phyloP scores from a whole-genome alignment of 495 filamentous ascomycete species.

The Podospora comata region DNA sequence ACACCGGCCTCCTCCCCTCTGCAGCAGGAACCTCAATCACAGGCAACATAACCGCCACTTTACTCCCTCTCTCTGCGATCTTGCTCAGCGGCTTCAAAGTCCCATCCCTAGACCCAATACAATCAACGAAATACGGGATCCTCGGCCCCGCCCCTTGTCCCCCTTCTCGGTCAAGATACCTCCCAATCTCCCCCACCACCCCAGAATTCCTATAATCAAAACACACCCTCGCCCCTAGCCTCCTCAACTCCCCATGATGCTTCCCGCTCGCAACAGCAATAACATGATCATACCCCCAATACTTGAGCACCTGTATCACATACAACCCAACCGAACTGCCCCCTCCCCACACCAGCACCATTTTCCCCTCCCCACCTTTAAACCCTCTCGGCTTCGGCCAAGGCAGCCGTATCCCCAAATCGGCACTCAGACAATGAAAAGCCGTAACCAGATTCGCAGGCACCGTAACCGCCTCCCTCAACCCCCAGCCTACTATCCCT shows the following conservation, averaged over 20 bases:
- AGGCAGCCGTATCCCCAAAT: conserved; percentile 44
- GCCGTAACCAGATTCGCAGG: conserved; percentile 54
- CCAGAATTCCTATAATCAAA: conserved; percentile 47
- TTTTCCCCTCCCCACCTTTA: conserved; percentile 21
- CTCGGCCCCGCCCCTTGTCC: conserved; percentile 11
- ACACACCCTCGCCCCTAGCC: conserved; percentile 40
- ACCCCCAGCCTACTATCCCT: conserved; percentile 21
- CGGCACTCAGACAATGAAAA: conserved; percentile 44
- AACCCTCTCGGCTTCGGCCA: conserved; percentile 44
- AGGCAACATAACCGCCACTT: conserved; percentile 51
- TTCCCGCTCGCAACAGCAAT: conserved; percentile 45
- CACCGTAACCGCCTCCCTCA: conserved; percentile 48
- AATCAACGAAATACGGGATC: conserved; percentile 49
- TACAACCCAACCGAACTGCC: conserved; percentile 50
- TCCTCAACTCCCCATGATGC: conserved; percentile 42
- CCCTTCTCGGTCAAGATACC: conserved; percentile 14
- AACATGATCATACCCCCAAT: conserved; percentile 49
- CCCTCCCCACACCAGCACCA: conserved; percentile 55
- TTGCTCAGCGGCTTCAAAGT: conserved; percentile 41
- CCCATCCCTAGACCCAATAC: conserved; percentile 48
- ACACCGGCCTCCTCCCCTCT: conserved; percentile 39
- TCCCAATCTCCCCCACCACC: conserved; percentile 37
- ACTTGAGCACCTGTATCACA: conserved; percentile 46
- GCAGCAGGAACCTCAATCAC: conserved; percentile 46
- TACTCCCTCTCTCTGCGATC: conserved; percentile 43